Evolutionary conservation across 345 rosid genomes (phyloP), one percentile per base, ranked within the genome.

Genomic region (Ailanthus altissimus): DNA sequence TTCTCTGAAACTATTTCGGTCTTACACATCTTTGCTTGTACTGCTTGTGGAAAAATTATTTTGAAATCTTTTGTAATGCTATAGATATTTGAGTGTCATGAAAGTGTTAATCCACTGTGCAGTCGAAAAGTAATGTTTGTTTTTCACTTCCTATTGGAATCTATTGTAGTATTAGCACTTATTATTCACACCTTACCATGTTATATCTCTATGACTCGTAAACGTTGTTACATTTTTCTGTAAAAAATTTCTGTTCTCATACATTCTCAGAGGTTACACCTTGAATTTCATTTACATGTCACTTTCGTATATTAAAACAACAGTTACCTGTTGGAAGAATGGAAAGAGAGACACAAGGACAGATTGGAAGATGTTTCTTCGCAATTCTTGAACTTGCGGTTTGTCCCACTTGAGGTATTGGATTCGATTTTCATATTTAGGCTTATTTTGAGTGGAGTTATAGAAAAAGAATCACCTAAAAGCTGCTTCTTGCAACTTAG

Each of bases 291-390:
- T 78, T 82, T 57, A 80, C 70, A 43, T 72, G 64, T 65, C 59
- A 40, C 68, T 74, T 59, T 73, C 53, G 0, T 21, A 23, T 43
- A 46, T 71, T 66, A 56, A 75, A 81, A 49, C 74, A 43, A 69
- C 88, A 96, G 99, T 78, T 96, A 93, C 83, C 79, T 96, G 64
- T 86, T 92, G 87, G 97, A 96, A 83, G 99, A 96, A 74, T 96
- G 98, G 98, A 93, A 90, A 81, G 91, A 81, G 82, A 92, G 97
- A 87, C 88, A 92, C 63, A 91, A 85, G 78, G 93, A 88, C 46
- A 47, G 85, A 72, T 83, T 89, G 6, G 97, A 92, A 80, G 92
- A 91, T 54, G 78, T 86, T 45, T 87, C 94, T 81, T 83, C 90
- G 38, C 91, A 85, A 78, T 91, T 96, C 89, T 82, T 89, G 90